phyloP scores from a whole-genome alignment of 1,284 basidiomycete genomes.

The Fomitiporia mediterranea region DNA sequence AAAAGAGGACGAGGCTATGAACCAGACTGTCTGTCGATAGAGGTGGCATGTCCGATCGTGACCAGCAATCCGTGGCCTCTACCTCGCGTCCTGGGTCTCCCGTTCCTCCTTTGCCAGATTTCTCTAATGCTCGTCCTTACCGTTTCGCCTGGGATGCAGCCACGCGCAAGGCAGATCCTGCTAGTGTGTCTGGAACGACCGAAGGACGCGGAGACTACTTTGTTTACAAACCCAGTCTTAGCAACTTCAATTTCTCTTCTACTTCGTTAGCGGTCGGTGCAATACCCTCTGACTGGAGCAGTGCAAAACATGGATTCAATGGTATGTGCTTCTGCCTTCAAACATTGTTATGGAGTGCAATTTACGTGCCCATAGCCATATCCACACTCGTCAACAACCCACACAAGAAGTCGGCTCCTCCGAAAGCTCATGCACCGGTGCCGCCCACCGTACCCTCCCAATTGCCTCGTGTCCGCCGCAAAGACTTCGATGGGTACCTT shows the following conservation, averaged over 20 bases:
- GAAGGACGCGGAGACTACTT: conserved; percentile 55
- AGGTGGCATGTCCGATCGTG: conserved; percentile 33
- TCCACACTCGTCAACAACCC: conserved; percentile 83
- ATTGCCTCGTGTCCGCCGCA: conserved; percentile 74
- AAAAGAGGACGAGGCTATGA: background rate
- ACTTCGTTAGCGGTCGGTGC: conserved; percentile 38
- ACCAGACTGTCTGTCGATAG: background rate
- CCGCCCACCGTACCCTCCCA: conserved; percentile 68
- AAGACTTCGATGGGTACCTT: conserved; percentile 83
- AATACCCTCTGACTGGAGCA: conserved; percentile 68
- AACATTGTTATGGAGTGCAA: background rate
- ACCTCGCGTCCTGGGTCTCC: conserved; percentile 48
- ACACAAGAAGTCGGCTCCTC: conserved; percentile 76
- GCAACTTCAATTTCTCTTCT: conserved; percentile 38
- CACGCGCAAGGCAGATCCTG: conserved; percentile 50
- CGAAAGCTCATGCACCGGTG: conserved; percentile 77
- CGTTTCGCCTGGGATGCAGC: conserved; percentile 64
- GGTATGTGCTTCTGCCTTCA: conserved; percentile 42
- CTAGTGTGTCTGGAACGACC: conserved; percentile 59
- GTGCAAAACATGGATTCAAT: conserved; percentile 73
- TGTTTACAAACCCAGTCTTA: conserved; percentile 37
- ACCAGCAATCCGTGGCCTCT: conserved; percentile 30
- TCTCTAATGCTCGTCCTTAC: conserved; percentile 47
- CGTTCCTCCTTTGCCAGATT: conserved; percentile 38
- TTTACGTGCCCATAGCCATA: conserved; percentile 42